These are phyloP conservation scores for Globisporangium barbulae DNA, from an alignment of 352 stramenopile species.

Conservation along the genomic window DNA sequence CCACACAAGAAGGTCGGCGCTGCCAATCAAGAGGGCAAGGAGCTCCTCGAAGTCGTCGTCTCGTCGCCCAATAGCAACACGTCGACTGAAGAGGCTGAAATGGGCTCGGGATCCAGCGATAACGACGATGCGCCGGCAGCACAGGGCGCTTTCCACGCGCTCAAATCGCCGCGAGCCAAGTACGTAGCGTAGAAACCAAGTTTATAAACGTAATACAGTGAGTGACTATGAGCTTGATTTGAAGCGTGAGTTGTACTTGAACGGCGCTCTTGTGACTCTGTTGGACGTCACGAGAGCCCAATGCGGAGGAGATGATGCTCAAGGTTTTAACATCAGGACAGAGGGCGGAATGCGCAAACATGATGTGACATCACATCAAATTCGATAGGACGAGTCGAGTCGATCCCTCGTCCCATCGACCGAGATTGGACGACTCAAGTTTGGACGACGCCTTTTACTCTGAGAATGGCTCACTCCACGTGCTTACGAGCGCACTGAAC, in stretches of 20 bases:
- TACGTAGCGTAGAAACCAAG: neutral
- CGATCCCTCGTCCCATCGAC: too few relatives aligned
- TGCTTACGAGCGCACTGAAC: too few relatives aligned
- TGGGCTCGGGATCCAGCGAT: constrained; percentile 15
- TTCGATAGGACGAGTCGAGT: too few relatives aligned
- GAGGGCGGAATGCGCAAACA: too few relatives aligned
- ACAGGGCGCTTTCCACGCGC: neutral
- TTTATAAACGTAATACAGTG: neutral
- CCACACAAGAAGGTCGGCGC: neutral
- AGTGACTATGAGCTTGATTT: neutral
- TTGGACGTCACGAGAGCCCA: too few relatives aligned
- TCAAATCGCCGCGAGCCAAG: neutral
- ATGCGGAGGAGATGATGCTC: too few relatives aligned
- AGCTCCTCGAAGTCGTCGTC: constrained; percentile 9
- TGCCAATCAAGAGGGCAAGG: constrained; percentile 1
- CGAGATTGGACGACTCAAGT: too few relatives aligned
- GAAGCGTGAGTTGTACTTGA: neutral
- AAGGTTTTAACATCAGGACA: too few relatives aligned
- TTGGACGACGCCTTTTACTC: too few relatives aligned
- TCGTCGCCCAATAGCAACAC: constrained; percentile 15
- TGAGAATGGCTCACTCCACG: too few relatives aligned
- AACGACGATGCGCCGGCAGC: neutral
- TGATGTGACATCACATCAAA: too few relatives aligned
- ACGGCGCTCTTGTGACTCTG: too few relatives aligned
- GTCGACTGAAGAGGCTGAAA: constrained; percentile 16